Evolutionary conservation across 345 rosid species (phyloP), one percentile per base, ranked within the genome.

Genomic region (Melastoma malabathricum): DNA sequence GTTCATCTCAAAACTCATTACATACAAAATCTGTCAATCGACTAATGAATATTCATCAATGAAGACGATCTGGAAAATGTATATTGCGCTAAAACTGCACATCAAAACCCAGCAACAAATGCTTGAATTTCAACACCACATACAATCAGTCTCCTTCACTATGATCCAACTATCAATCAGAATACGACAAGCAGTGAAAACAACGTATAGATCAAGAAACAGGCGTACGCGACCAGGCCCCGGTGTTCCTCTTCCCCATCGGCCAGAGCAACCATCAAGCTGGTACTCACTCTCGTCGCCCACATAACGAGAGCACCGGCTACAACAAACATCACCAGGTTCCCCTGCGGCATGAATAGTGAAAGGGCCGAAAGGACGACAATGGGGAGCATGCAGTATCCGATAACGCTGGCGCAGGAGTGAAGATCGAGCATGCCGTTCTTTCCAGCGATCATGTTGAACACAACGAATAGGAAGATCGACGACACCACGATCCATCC

Each of bases 401-500:
- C 99, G 20, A 92, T 65, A 44, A 92, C 68, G 59, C 98, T 87
- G 49, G 98, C 84, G 65, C 97, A 87, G 5, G 86, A 77, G 60
- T 92, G 98, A 34, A 87, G 83, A 59, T 88, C 71, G 49, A 92
- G 64, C 31, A 79, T 84, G 44, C 98, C 97, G 31, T 81, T 83
- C 12, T 86, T 59, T 47, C 97, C 99, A 1, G 97, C 99, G 44
- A 92, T 66, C 97, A 92, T 88, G 67, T 92, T 92, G 49, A 84
- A 88, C 6, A 92, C 97, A 0, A 82, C 73, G 59, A 88, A 92
- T 0, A 92, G 59, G 56, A 92, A 92, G 43, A 88, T 79, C 14
- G 99, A 92, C 0, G 99, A 79, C 7, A 88, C 90, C 6, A 84
- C 94, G 58, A 88, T 81, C 98, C 98, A 92, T 6, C 98, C 98